These are phyloP conservation scores for Didymella arachidicola DNA, from an alignment of 2,329 filamentous ascomycete genomes.

Conservation along the genomic window DNA sequence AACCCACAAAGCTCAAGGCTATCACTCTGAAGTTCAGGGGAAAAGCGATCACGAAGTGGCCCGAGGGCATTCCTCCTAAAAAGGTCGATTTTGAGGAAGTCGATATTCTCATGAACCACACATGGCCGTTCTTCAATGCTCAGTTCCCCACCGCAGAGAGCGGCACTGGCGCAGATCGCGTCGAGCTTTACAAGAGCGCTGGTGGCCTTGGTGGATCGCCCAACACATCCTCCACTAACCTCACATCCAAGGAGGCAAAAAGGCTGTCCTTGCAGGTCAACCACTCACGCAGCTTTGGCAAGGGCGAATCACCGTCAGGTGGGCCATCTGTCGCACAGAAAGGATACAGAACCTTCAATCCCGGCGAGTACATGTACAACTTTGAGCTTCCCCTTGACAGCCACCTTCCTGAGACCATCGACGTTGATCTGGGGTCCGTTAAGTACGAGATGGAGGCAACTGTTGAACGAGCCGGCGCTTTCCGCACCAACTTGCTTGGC, in stretches of 20 bases:
- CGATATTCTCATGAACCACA: slow-evolving; percentile 86
- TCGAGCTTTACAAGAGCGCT: slow-evolving; percentile 62
- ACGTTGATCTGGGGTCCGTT: slow-evolving; percentile 83
- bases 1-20: slow-evolving; percentile 91
- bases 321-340: slow-evolving; percentile 71
- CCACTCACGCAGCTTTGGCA: slow-evolving; percentile 84
- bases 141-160: slow-evolving; percentile 66
- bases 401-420: slow-evolving; percentile 81
- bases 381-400: slow-evolving; percentile 87
- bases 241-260: slow-evolving; percentile 63
- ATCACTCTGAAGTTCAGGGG: slow-evolving; percentile 87
- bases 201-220: slow-evolving; percentile 54
- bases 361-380: slow-evolving; percentile 75
- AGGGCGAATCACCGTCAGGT: slow-evolving; percentile 70
- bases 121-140: slow-evolving; percentile 90
- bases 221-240: slow-evolving; percentile 55
- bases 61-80: slow-evolving; percentile 88
- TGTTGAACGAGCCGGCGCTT: slow-evolving; percentile 85
- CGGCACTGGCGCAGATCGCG: slow-evolving; percentile 69
- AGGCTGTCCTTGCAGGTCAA: slow-evolving; percentile 80
- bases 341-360: slow-evolving; percentile 85
- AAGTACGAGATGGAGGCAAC: slow-evolving; percentile 87
- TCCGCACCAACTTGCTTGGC: slow-evolving; percentile 86
- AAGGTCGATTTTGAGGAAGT: slow-evolving; percentile 86
- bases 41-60: slow-evolving; percentile 90